Conservation (phyloP, 2,329 filamentous ascomycete genomes). For the Botrytis sinoallii region DNA sequence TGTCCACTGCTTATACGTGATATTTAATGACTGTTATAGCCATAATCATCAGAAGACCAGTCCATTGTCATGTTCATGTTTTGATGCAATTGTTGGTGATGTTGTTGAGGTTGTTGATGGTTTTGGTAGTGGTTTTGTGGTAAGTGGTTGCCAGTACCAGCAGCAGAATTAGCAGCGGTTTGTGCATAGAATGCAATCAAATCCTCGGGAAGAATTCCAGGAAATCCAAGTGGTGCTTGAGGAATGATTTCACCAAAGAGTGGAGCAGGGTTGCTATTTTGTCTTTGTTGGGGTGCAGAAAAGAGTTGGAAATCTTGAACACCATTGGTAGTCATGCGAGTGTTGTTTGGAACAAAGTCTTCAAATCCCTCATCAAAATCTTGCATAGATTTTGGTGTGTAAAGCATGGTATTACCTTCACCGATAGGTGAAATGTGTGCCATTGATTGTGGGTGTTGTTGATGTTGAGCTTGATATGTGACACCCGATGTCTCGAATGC, state of each 20-base stretch:
- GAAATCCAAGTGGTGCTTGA: conserved; percentile 23
- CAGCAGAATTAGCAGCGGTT: conserved; percentile 27
- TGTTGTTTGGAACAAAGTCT: conserved; percentile 26
- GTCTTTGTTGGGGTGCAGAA: conserved; percentile 28
- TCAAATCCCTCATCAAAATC: conserved; percentile 56
- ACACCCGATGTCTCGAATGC: conserved; percentile 36
- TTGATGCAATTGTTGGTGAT: conserved; percentile 12
- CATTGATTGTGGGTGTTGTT: conserved; percentile 32
- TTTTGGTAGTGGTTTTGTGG: conserved; percentile 17
- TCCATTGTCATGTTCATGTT: conserved; percentile 21
- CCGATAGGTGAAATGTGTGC: conserved; percentile 66
- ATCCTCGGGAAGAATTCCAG: conserved; percentile 29
- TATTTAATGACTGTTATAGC: conserved; percentile 3
- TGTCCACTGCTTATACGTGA: neutral
- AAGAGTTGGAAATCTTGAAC: conserved; percentile 35
- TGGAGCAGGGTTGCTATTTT: conserved; percentile 28
- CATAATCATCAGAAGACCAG: conserved; percentile 20
- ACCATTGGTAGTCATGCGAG: conserved; percentile 19
- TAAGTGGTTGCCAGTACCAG: conserved; percentile 18
- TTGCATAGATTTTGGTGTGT: conserved; percentile 59
- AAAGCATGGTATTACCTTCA: conserved; percentile 66
- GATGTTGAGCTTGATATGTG: conserved; percentile 20
- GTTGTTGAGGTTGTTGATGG: conserved; percentile 8
- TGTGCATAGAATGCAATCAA: conserved; percentile 35
- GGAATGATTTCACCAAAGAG: conserved; percentile 35